phyloP scores from a whole-genome alignment of 345 rosid genomes.

The Lumnitzera racemosa region DNA sequence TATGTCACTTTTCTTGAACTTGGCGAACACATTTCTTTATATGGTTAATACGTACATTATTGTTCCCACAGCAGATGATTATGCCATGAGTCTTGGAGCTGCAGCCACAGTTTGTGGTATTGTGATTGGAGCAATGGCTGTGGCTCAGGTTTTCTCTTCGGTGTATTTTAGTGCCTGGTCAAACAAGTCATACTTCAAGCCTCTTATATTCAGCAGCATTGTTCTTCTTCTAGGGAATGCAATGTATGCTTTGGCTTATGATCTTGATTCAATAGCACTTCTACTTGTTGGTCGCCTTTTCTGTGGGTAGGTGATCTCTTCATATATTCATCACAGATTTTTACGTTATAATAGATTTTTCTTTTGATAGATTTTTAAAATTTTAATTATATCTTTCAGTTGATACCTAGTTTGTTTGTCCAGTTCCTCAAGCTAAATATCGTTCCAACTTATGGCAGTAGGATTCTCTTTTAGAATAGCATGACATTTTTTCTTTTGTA shows the following conservation, averaged over 20 bases:
- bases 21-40: slow-evolving; percentile 83
- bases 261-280: slow-evolving; percentile 58
- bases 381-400: not conserved
- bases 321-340: not conserved
- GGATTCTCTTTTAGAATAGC: not conserved
- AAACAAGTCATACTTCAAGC: slow-evolving; percentile 86
- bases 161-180: slow-evolving; percentile 99
- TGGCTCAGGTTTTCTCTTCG: slow-evolving; percentile 97
- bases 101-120: slow-evolving; percentile 98
- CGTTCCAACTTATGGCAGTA: not conserved
- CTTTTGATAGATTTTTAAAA: not conserved
- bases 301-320: slow-evolving; percentile 72
- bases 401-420: no score
- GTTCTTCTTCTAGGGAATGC: slow-evolving; percentile 74
- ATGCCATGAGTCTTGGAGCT: slow-evolving; percentile 88
- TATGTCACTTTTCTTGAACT: slow-evolving; percentile 76
- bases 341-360: no score
- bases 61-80: slow-evolving; percentile 95
- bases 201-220: slow-evolving; percentile 90
- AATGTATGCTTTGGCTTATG: slow-evolving; percentile 93
- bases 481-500: not conserved
- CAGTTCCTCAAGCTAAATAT: not conserved
- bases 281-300: slow-evolving; percentile 84
- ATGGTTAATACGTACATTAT: slow-evolving; percentile 94
- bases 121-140: slow-evolving; percentile 98